Base-by-base conservation (phyloP, 352 stramenopile genomes). In the Phytophthora tentaculata region DNA sequence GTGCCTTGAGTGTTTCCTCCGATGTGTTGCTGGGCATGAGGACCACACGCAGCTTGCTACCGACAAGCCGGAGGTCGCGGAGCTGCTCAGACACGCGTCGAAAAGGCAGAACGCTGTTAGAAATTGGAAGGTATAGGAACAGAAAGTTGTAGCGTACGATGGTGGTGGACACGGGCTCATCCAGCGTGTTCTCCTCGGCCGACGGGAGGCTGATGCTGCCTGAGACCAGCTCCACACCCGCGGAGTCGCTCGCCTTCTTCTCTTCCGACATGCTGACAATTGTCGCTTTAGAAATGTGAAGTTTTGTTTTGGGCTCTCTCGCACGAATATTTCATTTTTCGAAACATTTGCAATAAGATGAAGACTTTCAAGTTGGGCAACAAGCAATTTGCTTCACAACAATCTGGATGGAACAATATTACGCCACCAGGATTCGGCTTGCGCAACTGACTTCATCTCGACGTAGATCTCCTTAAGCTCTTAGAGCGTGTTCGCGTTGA, bases 11-110 rank as follows among this genome's bases (percentile, higher is more conserved):
- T 45, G 95, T 97, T 67, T 96, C 90, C 29, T 97, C 89, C 26
- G 94, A 96, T 61, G 91, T 96, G 59, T 96, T 96, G 49, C 81
- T 88, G 13, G 92, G 92, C 76, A 97, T 90, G 12, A 98, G 72
- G 24, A 98, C 92, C 20, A 97, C 90, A 23, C 94, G 91, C 19
- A 98, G 72, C 79, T 97, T 98, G 45, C 85, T 78, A 1, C 76
- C 86, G 20, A 98, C 92, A 13, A 97, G 79, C 0, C 81, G 81
- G 56, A 98, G 71, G 67, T 98, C 92, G 17, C 92, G 82, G 32
- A 97, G 84, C 92, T 95, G 62, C 12, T 14, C 17, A 24, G 23
- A 22, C 44, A 58, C 22, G 37, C 41, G 49, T 60, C 32, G 19
- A 23, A 14, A 12, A 48, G n/a, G 54, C 17, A 50, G 24, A 49